Percentiles rank a stretch among this genome's conserved stretches.
These are phyloP conservation scores for Mycena vitilis DNA, from an alignment of 768 basidiomycete genomes.

Conservation along the genomic window DNA sequence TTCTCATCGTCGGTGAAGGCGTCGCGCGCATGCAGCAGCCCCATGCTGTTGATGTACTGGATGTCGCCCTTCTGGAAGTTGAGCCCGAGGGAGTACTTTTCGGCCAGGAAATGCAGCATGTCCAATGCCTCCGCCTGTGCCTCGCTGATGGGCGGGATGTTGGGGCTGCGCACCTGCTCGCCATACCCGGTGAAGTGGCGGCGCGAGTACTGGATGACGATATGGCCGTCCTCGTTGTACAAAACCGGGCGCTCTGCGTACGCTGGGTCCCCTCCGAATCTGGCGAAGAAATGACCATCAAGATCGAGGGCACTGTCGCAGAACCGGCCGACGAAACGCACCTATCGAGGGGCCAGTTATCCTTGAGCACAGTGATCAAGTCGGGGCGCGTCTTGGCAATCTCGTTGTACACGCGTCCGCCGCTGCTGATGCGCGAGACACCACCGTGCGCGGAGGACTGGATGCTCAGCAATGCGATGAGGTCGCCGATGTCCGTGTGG, in stretches of 20 bases:
- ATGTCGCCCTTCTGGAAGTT: constrained; percentile 64
- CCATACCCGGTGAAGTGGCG: constrained; percentile 58
- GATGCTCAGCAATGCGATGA: constrained; percentile 57
- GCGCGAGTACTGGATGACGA: constrained; percentile 60
- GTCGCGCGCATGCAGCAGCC: constrained; percentile 57
- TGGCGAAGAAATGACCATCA: constrained; percentile 35
- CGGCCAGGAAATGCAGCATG: constrained; percentile 56
- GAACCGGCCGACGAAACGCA: constrained; percentile 19
- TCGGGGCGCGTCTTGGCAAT: constrained; percentile 59
- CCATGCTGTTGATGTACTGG: constrained; percentile 61
- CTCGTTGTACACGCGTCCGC: constrained; percentile 58
- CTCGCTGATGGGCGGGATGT: constrained; percentile 60
- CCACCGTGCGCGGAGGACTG: constrained; percentile 58
- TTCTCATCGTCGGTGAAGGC: constrained; percentile 55
- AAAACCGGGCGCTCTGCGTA: constrained; percentile 53
- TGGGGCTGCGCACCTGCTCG: constrained; percentile 46
- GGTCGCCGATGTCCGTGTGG: constrained; percentile 60
- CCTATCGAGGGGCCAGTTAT: constrained; percentile 60
- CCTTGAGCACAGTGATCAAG: constrained; percentile 52
- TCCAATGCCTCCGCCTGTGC: constrained; percentile 63
- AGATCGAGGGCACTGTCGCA: not conserved
- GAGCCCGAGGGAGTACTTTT: constrained; percentile 55
- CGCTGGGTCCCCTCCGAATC: constrained; percentile 52
- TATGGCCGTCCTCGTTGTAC: constrained; percentile 51
- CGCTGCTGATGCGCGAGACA: constrained; percentile 57